Base-by-base conservation (phyloP, 768 basidiomycete species). In the Pleurotus sapidus region DNA sequence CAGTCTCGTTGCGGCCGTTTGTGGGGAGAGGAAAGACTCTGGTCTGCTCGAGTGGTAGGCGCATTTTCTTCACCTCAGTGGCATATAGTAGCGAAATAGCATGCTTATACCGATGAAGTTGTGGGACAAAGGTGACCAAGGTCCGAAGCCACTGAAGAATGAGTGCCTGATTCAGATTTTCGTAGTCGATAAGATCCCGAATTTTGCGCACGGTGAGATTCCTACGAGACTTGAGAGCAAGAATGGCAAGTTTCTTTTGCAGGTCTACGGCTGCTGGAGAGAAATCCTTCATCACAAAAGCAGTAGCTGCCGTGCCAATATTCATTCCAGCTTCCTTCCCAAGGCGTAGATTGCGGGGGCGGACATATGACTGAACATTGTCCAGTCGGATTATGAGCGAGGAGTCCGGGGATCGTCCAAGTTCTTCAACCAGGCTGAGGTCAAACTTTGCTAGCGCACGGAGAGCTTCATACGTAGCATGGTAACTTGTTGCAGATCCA, bases 301-400 rank as follows among this genome's bases (percentile, higher is more conserved):
- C 37, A 5, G 60, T 63, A 14, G 47, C 63, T 7, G 67, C 61
- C 3, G 61, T 57, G 2, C 65, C 66, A 45, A 64, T 65, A 2
- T 55, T 56, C 60, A 67, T 62, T 4, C 57, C 34, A 3, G 55
- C 58, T 43, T 63, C 60, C 14, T 61, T 56, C 2, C 65, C 68
- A 30, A 66, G 39, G 15, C 67, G 62, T 14, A 37, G 9, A 39
- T 70, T 57, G 8, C 66, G 57, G 18, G 60, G 63, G 11, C 49
- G 38, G 18, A 58, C 17, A 34, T 70, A 63, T 5, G 61, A 49
- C 49, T 68, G 68, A 6, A 68, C 60, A 59, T 61, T 73, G 43
- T 65, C 62, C 4, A 63, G 39, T 18, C 58, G 50, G 7, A 65
- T 23, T 6, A 65, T 49, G 14, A 39, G 39, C 14, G 58, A 43